Evolutionary conservation across 2,329 filamentous ascomycete genomes (phyloP).

Genomic region (Leptographium procerum): DNA sequence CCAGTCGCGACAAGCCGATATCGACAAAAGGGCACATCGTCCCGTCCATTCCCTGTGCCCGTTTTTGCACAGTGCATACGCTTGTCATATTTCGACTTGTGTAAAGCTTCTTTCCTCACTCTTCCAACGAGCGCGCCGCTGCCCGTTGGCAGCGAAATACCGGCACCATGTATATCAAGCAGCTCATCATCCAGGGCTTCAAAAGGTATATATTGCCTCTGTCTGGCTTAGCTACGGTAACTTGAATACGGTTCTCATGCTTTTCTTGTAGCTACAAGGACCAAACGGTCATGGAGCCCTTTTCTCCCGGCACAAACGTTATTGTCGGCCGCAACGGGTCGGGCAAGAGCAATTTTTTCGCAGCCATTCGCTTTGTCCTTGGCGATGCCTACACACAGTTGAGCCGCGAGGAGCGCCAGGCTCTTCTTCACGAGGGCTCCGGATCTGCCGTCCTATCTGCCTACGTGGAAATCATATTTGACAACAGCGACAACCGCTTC

Average conservation of each 20-base stretch:
- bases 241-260: constrained; percentile 12
- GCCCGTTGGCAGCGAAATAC: constrained; percentile 17
- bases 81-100: background rate
- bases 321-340: constrained; percentile 99
- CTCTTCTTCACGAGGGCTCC: constrained; percentile 92
- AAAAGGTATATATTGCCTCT: constrained; percentile 53
- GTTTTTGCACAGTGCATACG: background rate
- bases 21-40: background rate
- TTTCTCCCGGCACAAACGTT: constrained; percentile 94
- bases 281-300: constrained; percentile 96
- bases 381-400: constrained; percentile 96
- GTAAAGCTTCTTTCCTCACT: too few relatives aligned
- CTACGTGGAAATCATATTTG: constrained; percentile 98
- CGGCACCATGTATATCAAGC: constrained; percentile 87
- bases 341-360: constrained; percentile 99
- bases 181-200: constrained; percentile 99
- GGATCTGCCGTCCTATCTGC: constrained; percentile 97
- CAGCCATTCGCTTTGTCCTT: constrained; percentile 94
- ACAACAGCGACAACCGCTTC: constrained; percentile 93
- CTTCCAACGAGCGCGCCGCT: constrained; percentile 7
- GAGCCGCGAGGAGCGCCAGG: constrained; percentile 89
- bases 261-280: constrained; percentile 75
- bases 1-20: background rate
- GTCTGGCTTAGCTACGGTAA: background rate
- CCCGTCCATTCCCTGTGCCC: background rate